These are phyloP conservation scores for Cutaneotrichosporon daszewskae DNA, from an alignment of 1,284 basidiomycete species.

Conservation along the genomic window DNA sequence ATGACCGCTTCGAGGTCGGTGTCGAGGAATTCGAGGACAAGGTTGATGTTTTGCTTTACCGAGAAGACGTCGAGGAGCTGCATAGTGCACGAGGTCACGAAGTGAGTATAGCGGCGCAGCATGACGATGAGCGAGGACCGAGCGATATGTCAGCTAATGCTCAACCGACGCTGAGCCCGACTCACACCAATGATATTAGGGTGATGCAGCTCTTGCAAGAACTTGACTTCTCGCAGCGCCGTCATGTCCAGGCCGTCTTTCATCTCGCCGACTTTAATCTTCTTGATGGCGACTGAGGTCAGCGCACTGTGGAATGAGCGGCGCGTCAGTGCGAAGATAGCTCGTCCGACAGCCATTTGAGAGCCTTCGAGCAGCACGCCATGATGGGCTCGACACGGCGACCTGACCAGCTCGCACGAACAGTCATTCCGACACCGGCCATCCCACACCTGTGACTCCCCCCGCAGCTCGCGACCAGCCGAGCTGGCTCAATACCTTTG, in stretches of 20 bases:
- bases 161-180: too few species aligned
- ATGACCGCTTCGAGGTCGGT: slow-evolving; percentile 98
- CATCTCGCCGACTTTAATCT: slow-evolving; percentile 93
- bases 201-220: slow-evolving; percentile 86
- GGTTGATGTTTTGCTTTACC: slow-evolving; percentile 89
- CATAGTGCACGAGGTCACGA: not conserved
- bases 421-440: too few species aligned
- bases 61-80: slow-evolving; percentile 97
- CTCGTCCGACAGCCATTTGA: too few species aligned
- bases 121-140: too few species aligned
- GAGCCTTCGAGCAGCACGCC: too few species aligned
- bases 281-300: slow-evolving; percentile 84
- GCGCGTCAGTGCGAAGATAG: too few species aligned
- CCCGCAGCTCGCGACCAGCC: not conserved
- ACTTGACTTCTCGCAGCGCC: slow-evolving; percentile 96
- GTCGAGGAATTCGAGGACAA: slow-evolving; percentile 94
- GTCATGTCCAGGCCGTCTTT: slow-evolving; percentile 99
- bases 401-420: too few species aligned
- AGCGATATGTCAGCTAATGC: too few species aligned
- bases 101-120: too few species aligned
- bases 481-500: not conserved
- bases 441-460: too few species aligned
- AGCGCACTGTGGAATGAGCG: slow-evolving; percentile 21
- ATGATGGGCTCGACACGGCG: too few species aligned
- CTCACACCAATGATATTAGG: slow-evolving; percentile 88